These are phyloP conservation scores for Tubosaeta brunneosetosa DNA, from an alignment of 768 basidiomycete species.

Conservation along the genomic window DNA sequence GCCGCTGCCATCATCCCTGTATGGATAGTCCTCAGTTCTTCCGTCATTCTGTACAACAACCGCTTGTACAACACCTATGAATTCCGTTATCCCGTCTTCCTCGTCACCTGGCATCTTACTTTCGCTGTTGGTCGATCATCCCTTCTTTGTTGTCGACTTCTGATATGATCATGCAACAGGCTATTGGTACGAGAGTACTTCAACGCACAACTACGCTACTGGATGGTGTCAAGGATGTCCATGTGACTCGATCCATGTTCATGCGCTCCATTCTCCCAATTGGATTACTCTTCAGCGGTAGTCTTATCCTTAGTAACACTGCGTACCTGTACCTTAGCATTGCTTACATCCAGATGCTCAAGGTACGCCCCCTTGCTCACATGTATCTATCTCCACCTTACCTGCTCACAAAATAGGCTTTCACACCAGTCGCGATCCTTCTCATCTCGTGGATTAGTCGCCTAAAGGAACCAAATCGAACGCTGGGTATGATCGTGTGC, in stretches of 20 bases:
- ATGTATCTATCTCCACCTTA: background rate
- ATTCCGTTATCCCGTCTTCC: constrained; percentile 89
- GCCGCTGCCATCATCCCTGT: constrained; percentile 76
- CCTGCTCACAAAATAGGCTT: constrained; percentile 54
- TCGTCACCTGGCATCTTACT: constrained; percentile 81
- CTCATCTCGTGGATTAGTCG: constrained; percentile 91
- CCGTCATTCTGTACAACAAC: constrained; percentile 97
- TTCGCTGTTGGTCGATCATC: constrained; percentile 49
- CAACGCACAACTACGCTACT: constrained; percentile 77
- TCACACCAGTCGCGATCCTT: constrained; percentile 84
- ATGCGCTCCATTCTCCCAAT: constrained; percentile 87
- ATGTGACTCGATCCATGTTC: constrained; percentile 76
- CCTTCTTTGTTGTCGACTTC: background rate
- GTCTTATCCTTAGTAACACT: constrained; percentile 86
- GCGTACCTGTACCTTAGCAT: constrained; percentile 91
- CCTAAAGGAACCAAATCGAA: constrained; percentile 81
- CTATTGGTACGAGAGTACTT: constrained; percentile 82
- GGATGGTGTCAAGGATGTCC: constrained; percentile 73
- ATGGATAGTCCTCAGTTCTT: constrained; percentile 87
- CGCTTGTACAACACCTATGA: constrained; percentile 75
- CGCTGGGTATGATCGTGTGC: constrained; percentile 75
- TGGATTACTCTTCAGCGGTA: constrained; percentile 88
- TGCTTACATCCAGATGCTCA: constrained; percentile 96
- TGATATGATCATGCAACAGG: constrained; percentile 31
- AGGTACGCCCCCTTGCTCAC: constrained; percentile 43